Conservation (phyloP, 306 rosid genomes). For the Cicer pinnatifidum region DNA sequence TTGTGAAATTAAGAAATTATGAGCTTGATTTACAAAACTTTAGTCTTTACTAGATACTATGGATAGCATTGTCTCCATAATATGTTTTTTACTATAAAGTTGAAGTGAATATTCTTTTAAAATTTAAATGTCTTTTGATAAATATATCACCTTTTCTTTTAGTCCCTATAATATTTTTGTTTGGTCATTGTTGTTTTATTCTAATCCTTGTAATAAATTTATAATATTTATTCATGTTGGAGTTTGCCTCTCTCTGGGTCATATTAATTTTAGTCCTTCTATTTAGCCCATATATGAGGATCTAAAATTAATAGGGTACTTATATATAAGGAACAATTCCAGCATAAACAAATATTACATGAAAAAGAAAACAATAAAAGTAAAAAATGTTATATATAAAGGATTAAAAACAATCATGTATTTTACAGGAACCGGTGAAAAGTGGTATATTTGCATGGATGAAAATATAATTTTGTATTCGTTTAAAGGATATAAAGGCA, state of each 20-base stretch:
- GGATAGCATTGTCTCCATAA: neutral
- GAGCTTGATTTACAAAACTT: neutral
- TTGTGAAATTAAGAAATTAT: constrained; percentile 19
- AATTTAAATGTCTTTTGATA: neutral
- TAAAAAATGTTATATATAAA: neutral
- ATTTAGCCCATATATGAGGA: neutral
- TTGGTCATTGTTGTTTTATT: neutral
- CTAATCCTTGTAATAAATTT: neutral
- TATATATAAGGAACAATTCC: neutral
- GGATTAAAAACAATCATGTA: neutral
- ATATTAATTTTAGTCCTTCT: neutral
- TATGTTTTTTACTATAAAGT: constrained; percentile 4
- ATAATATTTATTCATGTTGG: no score
- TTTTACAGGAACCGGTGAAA: no score
- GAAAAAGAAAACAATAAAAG: neutral
- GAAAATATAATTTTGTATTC: no score
- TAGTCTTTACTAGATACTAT: constrained; percentile 12
- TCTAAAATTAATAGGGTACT: neutral
- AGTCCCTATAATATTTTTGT: neutral
- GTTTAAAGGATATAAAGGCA: neutral
- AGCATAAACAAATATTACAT: neutral
- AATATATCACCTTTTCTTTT: neutral
- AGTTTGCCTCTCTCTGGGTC: neutral
- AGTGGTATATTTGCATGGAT: no score
- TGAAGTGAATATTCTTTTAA: constrained; percentile 22